Evolutionary conservation across 345 rosid genomes (phyloP), one percentile per base, ranked within the genome.

Genomic region (Melaleuca alternifolia): DNA sequence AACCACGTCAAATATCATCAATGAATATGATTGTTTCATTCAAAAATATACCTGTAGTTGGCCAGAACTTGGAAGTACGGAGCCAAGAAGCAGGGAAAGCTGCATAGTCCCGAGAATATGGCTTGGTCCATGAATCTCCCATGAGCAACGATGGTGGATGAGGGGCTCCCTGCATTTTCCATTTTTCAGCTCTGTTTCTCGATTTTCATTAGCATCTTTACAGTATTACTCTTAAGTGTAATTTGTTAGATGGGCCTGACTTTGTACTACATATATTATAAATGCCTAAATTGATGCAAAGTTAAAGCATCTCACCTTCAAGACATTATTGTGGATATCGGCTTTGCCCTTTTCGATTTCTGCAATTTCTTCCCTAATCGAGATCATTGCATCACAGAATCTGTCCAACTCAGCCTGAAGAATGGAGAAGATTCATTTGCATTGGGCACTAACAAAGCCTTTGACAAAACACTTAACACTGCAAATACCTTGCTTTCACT

Each of bases 51-150:
- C 99, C 95, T 87, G 99, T 96, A 83, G 84, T 87, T 46, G 99
- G 99, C 99, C 99, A 98, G 95, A 98, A 96, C 90, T 98, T 98
- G 13, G 97, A 89, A 81, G 87, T 79, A 3, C 96, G 96, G 88
- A 98, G 99, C 99, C 99, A 98, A n/a, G 99, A 88, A 87, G 98
- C 99, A 46, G 99, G 98, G 95, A 94, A 96, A 85, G 98, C 99
- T 28, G 99, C 99, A 85, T 94, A 96, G 85, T 95, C 98, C 76
- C 99, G 90, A 23, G 98, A 91, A 89, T 98, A 98, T 23, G 99
- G 98, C 77, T 96, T 96, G 44, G 93, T 90, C 99, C 99, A 98
- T 85, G 96, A 30, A 89, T 98, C 99, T 91, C 94, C 98, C 99
- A 98, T 96, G 87, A 98, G 97, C 95, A 98, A 87, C 33, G 97